Evolutionary conservation across 2,329 filamentous ascomycete genomes (phyloP).

Genomic region (Neurospora sp.): DNA sequence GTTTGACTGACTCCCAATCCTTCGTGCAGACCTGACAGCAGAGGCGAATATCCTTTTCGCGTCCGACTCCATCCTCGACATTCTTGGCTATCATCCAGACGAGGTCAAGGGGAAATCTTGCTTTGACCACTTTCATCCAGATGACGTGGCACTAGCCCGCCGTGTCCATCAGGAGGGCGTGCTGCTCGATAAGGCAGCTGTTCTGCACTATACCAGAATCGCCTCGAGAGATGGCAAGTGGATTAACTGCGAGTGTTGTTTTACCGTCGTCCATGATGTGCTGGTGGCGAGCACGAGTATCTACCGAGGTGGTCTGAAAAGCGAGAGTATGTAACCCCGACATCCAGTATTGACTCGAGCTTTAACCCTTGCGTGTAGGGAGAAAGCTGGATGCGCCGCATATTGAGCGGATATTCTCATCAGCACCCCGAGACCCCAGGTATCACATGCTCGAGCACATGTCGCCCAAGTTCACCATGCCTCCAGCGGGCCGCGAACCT

Average conservation of each 20-base stretch:
- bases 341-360: background rate
- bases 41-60: conserved; percentile 75
- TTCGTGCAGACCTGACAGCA: conserved; percentile 52
- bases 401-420: conserved; percentile 70
- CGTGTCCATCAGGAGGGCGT: conserved; percentile 65
- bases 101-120: conserved; percentile 68
- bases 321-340: conserved; percentile 49
- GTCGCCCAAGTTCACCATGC: conserved; percentile 66
- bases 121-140: conserved; percentile 80
- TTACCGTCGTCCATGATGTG: conserved; percentile 81
- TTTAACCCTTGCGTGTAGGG: conserved; percentile 38
- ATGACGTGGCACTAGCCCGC: conserved; percentile 67
- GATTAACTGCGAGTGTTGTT: conserved; percentile 79
- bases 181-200: conserved; percentile 72
- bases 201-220: conserved; percentile 70
- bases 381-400: conserved; percentile 69
- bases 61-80: conserved; percentile 74
- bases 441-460: conserved; percentile 86
- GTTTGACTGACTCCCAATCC: background rate
- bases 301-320: conserved; percentile 59
- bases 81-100: conserved; percentile 68
- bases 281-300: conserved; percentile 77
- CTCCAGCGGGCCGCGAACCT: conserved; percentile 61
- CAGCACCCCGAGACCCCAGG: conserved; percentile 70
- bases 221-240: conserved; percentile 59